phyloP scores from a whole-genome alignment of 2,329 filamentous ascomycete genomes.

The Rhinocladiella mackenziei region DNA sequence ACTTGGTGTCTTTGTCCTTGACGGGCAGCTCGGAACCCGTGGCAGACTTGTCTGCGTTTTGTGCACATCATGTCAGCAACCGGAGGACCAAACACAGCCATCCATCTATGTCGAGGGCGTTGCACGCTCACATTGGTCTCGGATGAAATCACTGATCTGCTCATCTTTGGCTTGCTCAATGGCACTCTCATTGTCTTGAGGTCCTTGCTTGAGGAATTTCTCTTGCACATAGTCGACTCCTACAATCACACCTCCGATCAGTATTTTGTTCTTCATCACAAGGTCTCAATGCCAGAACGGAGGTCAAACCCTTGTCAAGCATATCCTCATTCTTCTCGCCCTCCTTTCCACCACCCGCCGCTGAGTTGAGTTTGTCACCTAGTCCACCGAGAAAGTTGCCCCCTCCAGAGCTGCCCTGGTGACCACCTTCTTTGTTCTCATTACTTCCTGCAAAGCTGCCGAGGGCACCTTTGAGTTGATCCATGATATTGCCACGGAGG shows the following conservation, averaged over 20 bases:
- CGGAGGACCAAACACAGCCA: background rate
- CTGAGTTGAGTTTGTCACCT: slow-evolving; percentile 65
- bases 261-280: slow-evolving; percentile 5
- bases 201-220: slow-evolving; percentile 64
- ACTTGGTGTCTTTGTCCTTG: slow-evolving; percentile 59
- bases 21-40: slow-evolving; percentile 68
- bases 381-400: slow-evolving; percentile 54
- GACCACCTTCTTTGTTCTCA: slow-evolving; percentile 9
- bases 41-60: slow-evolving; percentile 56
- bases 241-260: slow-evolving; percentile 35
- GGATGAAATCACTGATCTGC: slow-evolving; percentile 69
- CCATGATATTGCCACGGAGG: slow-evolving; percentile 19
- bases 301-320: slow-evolving; percentile 69
- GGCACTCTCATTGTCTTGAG: slow-evolving; percentile 68
- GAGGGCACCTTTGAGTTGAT: slow-evolving; percentile 27
- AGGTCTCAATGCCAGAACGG: background rate
- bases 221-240: slow-evolving; percentile 76
- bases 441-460: slow-evolving; percentile 27
- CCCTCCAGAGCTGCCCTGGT: slow-evolving; percentile 29
- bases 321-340: slow-evolving; percentile 77
- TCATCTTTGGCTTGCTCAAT: slow-evolving; percentile 81
- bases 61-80: background rate
- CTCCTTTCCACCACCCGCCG: slow-evolving; percentile 67
- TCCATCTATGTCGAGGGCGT: too few relatives aligned
- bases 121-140: slow-evolving; percentile 48